Evolutionary conservation across 345 rosid genomes (phyloP).

Genomic region (Punica granatum): DNA sequence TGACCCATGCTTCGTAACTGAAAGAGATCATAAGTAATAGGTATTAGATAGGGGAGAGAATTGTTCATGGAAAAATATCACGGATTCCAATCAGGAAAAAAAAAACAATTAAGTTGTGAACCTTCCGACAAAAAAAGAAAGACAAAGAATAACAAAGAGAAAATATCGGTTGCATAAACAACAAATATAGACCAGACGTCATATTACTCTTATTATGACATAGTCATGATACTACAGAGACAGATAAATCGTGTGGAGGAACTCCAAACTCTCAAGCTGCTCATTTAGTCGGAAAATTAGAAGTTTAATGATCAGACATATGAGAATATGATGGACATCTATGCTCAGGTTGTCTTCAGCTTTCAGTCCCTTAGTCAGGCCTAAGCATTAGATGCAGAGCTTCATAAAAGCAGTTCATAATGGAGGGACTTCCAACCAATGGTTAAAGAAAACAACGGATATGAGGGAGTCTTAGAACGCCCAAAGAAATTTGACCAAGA

Average conservation of each 20-base stretch:
- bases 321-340: neutral
- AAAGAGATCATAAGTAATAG: slow-evolving; percentile 16
- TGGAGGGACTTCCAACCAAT: neutral
- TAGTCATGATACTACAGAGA: no score
- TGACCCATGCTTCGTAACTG: slow-evolving; percentile 99
- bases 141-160: no score
- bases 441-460: neutral
- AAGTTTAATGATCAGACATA: no score
- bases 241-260: no score
- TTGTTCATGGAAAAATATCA: neutral
- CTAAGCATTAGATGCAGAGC: neutral
- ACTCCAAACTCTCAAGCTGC: no score
- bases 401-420: neutral
- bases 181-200: no score
- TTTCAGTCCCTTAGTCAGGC: neutral
- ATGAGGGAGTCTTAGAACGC: neutral
- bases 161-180: no score
- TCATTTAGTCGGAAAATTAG: no score
- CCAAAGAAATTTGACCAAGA: neutral
- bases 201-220: no score
- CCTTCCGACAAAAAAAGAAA: no score
- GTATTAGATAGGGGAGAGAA: neutral
- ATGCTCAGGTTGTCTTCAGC: neutral
- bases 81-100: no score
- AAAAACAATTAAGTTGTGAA: no score